Base-by-base conservation (phyloP, 1,139 yeast genomes). In the Diutina pseudorugosa region DNA sequence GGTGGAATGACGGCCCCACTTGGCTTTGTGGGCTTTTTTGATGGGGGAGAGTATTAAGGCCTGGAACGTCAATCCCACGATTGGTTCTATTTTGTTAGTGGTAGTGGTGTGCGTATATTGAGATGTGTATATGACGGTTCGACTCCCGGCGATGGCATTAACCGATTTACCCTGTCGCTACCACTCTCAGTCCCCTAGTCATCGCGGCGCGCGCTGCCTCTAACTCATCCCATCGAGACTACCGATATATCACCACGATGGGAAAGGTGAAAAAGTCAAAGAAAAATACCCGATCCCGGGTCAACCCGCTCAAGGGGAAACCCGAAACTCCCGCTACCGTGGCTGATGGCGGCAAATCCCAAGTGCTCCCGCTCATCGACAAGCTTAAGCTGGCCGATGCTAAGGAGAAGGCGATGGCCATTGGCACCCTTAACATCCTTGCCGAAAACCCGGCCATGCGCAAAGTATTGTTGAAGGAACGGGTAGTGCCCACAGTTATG, bases 401-500 rank as follows among this genome's bases (percentile, higher is more conserved):
- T 2, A 83, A 85, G 62, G 97, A 90, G 55, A 76, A 88, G 57
- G 75, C 87, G 1, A 80, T 85, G 80, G 94, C 96, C 1, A 68
- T 89, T 41, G 80, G 85, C 6, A 85, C 94, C 3, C 82, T 89
- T 42, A 76, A 85, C 12, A 80, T 83, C 0, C 67, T 90, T 58
- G 74, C 84, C 54, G 95, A 87, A 57, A 94, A 88, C 60, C 66
- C 76, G 1, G 71, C 75, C 51, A 71, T 83, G 73, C 76, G 97
- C 59, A 70, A 73, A 51, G 55, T 81, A 55, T 70, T 90, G 27
- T 66, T 91, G 55, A 85, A 85, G 62, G 94, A 89, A 59, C 82
- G 79, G 57, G 68, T 91, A 45, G 72, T 90, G 11, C 79, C 79
- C 47, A 73, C 78, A 3, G 67, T 90, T 0, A 62, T 90, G 71